These are phyloP conservation scores for Aspergillus vadensis DNA, from an alignment of 2,329 filamentous ascomycete genomes.

Conservation along the genomic window DNA sequence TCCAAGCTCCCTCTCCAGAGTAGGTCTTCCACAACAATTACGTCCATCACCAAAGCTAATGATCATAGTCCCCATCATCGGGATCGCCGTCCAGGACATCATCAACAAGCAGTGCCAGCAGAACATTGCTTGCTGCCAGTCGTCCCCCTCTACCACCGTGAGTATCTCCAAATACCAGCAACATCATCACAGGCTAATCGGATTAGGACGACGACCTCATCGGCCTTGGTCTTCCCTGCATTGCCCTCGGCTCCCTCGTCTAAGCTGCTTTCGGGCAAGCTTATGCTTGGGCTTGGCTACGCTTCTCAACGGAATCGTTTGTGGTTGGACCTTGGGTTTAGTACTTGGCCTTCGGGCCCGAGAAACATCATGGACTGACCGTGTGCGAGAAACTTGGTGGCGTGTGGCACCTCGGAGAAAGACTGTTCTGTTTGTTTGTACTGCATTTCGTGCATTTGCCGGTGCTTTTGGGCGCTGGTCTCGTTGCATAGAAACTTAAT, in stretches of 20 bases:
- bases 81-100: conserved; percentile 33
- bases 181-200: conserved; percentile 1
- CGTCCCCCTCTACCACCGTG: conserved; percentile 35
- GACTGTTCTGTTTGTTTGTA: conserved; percentile 26
- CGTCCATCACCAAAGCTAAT: conserved; percentile 1
- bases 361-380: conserved; percentile 25
- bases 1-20: conserved; percentile 40
- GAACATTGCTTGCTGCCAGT: conserved; percentile 46
- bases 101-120: conserved; percentile 44
- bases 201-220: conserved; percentile 36
- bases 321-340: conserved; percentile 21
- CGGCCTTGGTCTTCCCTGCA: conserved; percentile 40
- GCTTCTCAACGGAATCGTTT: conserved; percentile 4
- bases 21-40: conserved; percentile 20
- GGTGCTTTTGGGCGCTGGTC: conserved; percentile 14
- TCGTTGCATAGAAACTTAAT: conserved; percentile 21
- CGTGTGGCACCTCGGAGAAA: conserved; percentile 35
- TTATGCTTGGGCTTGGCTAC: background rate
- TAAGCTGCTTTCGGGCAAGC: conserved; percentile 28
- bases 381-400: conserved; percentile 34
- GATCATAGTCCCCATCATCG: conserved; percentile 29
- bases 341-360: conserved; percentile 18
- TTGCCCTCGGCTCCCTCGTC: conserved; percentile 42
- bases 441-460: conserved; percentile 13
- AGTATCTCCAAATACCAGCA: conserved; percentile 4